These are phyloP conservation scores for Monosporascus sp. DNA, from an alignment of 2,329 filamentous ascomycete species.

Conservation along the genomic window DNA sequence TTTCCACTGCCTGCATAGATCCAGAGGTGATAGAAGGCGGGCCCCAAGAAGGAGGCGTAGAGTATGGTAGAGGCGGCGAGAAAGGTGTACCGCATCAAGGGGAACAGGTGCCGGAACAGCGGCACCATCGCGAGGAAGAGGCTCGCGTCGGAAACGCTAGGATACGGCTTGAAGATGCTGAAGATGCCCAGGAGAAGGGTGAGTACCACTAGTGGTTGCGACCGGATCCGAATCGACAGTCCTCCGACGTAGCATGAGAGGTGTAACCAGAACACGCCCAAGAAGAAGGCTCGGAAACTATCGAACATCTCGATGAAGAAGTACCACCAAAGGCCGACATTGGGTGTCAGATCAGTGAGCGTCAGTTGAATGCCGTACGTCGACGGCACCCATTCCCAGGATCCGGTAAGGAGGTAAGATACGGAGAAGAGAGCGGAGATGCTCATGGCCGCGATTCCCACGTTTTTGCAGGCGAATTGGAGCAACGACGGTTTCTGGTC, in stretches of 20 bases:
- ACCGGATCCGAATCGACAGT: constrained; percentile 73
- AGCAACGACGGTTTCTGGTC: constrained; percentile 29
- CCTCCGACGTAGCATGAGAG: constrained; percentile 85
- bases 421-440: constrained; percentile 61
- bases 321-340: constrained; percentile 98
- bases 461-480: constrained; percentile 51
- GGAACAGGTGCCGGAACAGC: constrained; percentile 86
- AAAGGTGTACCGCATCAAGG: constrained; percentile 90
- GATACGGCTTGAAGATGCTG: constrained; percentile 95
- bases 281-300: constrained; percentile 93
- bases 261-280: constrained; percentile 97
- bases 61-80: constrained; percentile 76
- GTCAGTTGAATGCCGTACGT: constrained; percentile 93
- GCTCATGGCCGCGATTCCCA: constrained; percentile 48
- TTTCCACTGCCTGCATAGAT: constrained; percentile 97
- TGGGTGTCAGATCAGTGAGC: constrained; percentile 87
- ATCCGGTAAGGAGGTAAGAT: constrained; percentile 71
- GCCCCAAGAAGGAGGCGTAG: constrained; percentile 84
- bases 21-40: constrained; percentile 96
- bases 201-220: constrained; percentile 81
- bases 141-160: constrained; percentile 84
- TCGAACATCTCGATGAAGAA: constrained; percentile 99
- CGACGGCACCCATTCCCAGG: constrained; percentile 81
- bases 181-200: constrained; percentile 84
- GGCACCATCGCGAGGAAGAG: constrained; percentile 80